phyloP scores from a whole-genome alignment of 2,329 filamentous ascomycete species.

The Aureobasidium sp. region DNA sequence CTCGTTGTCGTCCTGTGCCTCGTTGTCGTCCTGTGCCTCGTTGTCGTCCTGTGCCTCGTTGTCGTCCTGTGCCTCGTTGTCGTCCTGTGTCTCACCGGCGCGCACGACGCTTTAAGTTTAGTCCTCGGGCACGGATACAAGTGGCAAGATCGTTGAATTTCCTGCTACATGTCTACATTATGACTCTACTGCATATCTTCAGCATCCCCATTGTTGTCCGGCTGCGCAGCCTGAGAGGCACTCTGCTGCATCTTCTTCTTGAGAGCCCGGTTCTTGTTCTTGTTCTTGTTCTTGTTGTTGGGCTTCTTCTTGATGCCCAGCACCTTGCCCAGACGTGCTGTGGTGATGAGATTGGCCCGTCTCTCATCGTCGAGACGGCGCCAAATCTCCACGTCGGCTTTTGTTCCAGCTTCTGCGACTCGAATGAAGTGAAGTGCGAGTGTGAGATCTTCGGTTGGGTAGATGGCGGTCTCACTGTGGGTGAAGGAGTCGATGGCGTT shows the following conservation, averaged over 20 bases:
- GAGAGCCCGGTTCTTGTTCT: not conserved
- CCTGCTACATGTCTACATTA: too few relatives aligned
- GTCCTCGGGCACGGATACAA: not conserved
- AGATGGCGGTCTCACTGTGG: not conserved
- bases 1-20: not conserved
- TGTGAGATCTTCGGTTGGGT: not conserved
- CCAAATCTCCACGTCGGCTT: not conserved
- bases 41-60: too few relatives aligned
- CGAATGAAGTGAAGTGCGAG: not conserved
- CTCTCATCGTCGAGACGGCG: not conserved
- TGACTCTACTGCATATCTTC: too few relatives aligned
- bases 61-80: too few relatives aligned
- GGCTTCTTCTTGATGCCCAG: not conserved
- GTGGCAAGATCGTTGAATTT: too few relatives aligned
- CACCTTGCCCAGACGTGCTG: not conserved
- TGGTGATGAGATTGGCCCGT: not conserved
- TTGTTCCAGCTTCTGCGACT: not conserved
- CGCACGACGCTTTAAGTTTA: too few relatives aligned
- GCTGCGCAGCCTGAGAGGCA: not conserved
- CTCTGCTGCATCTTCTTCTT: not conserved
- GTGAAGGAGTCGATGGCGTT: not conserved
- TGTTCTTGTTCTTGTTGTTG: not conserved
- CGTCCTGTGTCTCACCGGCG: too few relatives aligned
- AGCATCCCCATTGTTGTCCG: not conserved
- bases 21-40: not conserved